A percentile compares a stretch with the other conserved stretches of the same genome.
Evolutionary conservation across 768 basidiomycete genomes (phyloP).

Genomic region (Daedaleopsis nitida): DNA sequence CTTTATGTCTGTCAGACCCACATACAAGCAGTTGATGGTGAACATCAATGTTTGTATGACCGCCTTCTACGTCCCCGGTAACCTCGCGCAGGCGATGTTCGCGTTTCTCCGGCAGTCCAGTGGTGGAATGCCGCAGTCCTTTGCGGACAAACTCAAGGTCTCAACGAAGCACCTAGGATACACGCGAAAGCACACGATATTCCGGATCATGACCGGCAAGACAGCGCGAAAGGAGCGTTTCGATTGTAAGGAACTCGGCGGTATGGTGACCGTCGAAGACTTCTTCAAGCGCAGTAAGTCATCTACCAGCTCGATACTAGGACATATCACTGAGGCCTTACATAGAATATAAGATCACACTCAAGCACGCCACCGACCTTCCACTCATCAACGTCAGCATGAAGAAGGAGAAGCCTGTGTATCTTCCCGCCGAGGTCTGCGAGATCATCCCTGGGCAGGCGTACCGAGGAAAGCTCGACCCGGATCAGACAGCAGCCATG

Average conservation of each 20-base stretch:
- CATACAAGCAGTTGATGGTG: conserved; percentile 50
- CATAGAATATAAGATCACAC: conserved; percentile 58
- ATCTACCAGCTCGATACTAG: conserved; percentile 2
- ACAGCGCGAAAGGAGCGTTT: conserved; percentile 43
- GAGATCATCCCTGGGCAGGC: conserved; percentile 59
- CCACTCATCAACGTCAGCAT: conserved; percentile 39
- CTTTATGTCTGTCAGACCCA: conserved; percentile 52
- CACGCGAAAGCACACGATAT: conserved; percentile 47
- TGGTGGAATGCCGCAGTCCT: conserved; percentile 48
- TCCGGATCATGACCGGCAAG: conserved; percentile 23
- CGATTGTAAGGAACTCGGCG: conserved; percentile 57
- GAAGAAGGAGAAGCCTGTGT: conserved; percentile 32
- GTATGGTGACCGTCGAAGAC: conserved; percentile 56
- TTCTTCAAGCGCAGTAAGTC: conserved; percentile 67
- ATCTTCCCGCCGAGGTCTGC: conserved; percentile 73
- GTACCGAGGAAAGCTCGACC: conserved; percentile 61
- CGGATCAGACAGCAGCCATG: conserved; percentile 70
- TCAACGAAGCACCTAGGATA: conserved; percentile 58
- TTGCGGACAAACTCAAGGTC: conserved; percentile 59
- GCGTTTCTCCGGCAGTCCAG: conserved; percentile 46
- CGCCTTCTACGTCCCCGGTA: conserved; percentile 59
- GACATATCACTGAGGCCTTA: neutral
- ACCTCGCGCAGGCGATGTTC: conserved; percentile 58
- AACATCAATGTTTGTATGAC: conserved; percentile 58
- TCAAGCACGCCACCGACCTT: conserved; percentile 42